These are phyloP conservation scores for Neurospora sp. DNA, from an alignment of 2,329 filamentous ascomycete genomes.

Conservation along the genomic window DNA sequence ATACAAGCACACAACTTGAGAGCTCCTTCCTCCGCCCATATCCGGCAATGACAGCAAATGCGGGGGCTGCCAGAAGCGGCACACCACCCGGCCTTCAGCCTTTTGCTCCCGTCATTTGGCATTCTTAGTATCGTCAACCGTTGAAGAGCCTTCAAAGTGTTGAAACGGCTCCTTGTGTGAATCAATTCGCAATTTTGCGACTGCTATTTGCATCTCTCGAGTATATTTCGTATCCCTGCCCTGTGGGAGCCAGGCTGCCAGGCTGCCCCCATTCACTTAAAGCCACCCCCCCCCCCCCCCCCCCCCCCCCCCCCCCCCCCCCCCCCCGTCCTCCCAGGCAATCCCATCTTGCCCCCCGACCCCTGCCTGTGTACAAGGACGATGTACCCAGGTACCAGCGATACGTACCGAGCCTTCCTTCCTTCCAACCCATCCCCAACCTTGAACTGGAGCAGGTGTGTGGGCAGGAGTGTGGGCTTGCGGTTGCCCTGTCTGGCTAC, in stretches of 20 bases:
- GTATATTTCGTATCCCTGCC: neutral
- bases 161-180: neutral
- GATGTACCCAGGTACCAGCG: neutral
- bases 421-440: neutral
- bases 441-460: neutral
- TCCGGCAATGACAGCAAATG: neutral
- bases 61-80: neutral
- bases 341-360: neutral
- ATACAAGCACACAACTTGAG: neutral
- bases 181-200: neutral
- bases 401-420: neutral
- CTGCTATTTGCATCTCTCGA: neutral
- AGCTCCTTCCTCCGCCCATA: neutral
- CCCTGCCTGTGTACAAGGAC: neutral
- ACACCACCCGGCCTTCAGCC: neutral
- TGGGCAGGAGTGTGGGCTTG: neutral
- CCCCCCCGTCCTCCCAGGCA: neutral
- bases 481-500: neutral
- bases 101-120: neutral
- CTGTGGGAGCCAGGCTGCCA: neutral
- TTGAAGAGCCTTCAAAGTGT: neutral
- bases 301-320: neutral
- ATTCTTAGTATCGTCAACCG: neutral
- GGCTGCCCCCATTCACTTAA: neutral
- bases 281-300: neutral